A percentile compares a stretch with the other conserved stretches of the same genome.
Conservation (phyloP, 495 filamentous ascomycete genomes). For the Tuber aestivum region DNA sequence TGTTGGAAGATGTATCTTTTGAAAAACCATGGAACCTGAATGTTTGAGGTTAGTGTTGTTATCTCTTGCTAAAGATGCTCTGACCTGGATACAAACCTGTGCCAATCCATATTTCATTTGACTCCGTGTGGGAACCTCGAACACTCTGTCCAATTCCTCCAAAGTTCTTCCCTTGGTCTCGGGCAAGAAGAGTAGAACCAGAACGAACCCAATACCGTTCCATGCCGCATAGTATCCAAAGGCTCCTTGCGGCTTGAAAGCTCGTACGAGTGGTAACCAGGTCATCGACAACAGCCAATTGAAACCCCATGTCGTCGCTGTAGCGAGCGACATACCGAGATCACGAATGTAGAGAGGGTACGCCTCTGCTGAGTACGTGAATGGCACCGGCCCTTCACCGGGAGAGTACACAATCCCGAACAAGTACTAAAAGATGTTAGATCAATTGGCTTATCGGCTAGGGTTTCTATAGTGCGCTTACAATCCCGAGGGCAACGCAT, state of each 20-base stretch:
- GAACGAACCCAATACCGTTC: conserved; percentile 61
- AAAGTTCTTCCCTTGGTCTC: conserved; percentile 76
- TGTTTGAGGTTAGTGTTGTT: background rate
- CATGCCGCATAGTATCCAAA: conserved; percentile 61
- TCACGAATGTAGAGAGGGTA: conserved; percentile 72
- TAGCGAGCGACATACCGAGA: conserved; percentile 70
- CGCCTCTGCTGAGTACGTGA: conserved; percentile 78
- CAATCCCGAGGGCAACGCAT: conserved; percentile 61
- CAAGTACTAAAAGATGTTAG: conserved; percentile 43
- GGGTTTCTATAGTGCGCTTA: background rate
- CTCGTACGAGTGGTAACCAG: conserved; percentile 59
- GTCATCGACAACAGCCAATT: conserved; percentile 66
- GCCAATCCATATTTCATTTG: conserved; percentile 47
- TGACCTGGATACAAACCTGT: background rate
- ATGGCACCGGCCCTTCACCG: conserved; percentile 75
- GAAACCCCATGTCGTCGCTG: conserved; percentile 67
- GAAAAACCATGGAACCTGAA: conserved; percentile 50
- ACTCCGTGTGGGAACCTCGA: conserved; percentile 50
- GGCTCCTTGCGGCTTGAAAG: conserved; percentile 50
- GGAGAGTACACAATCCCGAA: conserved; percentile 72
- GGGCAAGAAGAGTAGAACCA: conserved; percentile 70
- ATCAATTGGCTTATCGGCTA: background rate
- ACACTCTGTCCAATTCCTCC: conserved; percentile 59
- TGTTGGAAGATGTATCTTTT: conserved; percentile 47
- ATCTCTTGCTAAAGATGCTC: background rate